phyloP scores from a whole-genome alignment of 768 basidiomycete genomes.

The Dentipellis sp. region DNA sequence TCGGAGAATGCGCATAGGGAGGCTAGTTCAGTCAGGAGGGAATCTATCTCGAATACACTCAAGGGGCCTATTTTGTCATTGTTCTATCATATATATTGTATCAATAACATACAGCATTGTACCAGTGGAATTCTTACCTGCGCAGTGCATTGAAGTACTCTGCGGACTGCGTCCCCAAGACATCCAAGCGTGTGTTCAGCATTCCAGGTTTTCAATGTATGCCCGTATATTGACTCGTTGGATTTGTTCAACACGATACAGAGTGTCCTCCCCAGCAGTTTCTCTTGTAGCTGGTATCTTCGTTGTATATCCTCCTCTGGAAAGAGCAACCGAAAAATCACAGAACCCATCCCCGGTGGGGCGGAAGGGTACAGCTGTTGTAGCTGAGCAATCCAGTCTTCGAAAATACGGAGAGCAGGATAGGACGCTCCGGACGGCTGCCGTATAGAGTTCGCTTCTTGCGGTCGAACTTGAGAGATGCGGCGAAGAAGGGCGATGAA shows the following conservation, averaged over 20 bases:
- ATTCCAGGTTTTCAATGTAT: slow-evolving; percentile 29
- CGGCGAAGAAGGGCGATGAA: neutral
- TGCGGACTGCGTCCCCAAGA: slow-evolving; percentile 57
- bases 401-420: neutral
- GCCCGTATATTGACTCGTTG: slow-evolving; percentile 17
- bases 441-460: neutral
- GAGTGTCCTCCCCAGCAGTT: slow-evolving; percentile 42
- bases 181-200: slow-evolving; percentile 45
- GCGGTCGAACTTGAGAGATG: neutral
- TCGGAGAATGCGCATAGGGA: slow-evolving; percentile 54
- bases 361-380: neutral
- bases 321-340: slow-evolving; percentile 70
- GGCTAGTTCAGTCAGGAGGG: slow-evolving; percentile 68
- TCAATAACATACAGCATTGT: neutral
- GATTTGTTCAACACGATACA: slow-evolving; percentile 30
- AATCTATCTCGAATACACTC: slow-evolving; percentile 45
- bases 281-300: slow-evolving; percentile 68
- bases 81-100: slow-evolving; percentile 7
- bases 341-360: neutral
- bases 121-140: slow-evolving; percentile 22
- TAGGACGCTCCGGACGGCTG: neutral
- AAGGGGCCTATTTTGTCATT: slow-evolving; percentile 26
- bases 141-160: slow-evolving; percentile 31
- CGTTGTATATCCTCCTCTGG: slow-evolving; percentile 70
- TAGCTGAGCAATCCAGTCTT: neutral